Evolutionary conservation across 495 filamentous ascomycete species (phyloP).

Genomic region (Lepidopterella palustris): DNA sequence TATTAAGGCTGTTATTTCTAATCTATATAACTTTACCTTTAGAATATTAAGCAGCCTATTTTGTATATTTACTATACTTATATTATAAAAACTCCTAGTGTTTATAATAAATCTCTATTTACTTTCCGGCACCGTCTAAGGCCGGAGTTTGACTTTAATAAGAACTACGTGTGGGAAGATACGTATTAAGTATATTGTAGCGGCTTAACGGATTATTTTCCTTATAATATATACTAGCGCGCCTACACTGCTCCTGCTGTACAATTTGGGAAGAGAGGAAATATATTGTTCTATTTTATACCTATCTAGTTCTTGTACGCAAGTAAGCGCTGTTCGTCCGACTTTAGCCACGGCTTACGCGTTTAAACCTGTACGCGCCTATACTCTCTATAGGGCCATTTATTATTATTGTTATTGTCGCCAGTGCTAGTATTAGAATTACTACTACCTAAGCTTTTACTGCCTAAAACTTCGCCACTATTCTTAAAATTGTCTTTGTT

Average conservation of each 20-base stretch:
- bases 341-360: not conserved
- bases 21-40: not conserved
- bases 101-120: too few relatives aligned
- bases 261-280: not conserved
- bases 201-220: not conserved
- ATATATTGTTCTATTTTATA: conserved; percentile 7
- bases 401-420: not conserved
- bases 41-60: not conserved
- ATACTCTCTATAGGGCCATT: not conserved
- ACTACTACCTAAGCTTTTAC: not conserved
- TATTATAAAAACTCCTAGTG: too few relatives aligned
- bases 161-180: not conserved
- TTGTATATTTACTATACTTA: not conserved
- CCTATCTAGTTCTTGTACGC: conserved; percentile 5
- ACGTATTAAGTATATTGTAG: not conserved
- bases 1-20: not conserved
- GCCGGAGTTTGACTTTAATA: too few relatives aligned
- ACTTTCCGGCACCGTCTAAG: too few relatives aligned
- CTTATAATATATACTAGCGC: conserved; percentile 2
- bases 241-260: not conserved
- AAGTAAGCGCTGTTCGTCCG: conserved; percentile 4
- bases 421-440: not conserved
- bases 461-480: not conserved
- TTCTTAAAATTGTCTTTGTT: not conserved
- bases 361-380: not conserved